These are phyloP conservation scores for Russula griseocarnosa DNA, from an alignment of 768 basidiomycete genomes.

Conservation along the genomic window DNA sequence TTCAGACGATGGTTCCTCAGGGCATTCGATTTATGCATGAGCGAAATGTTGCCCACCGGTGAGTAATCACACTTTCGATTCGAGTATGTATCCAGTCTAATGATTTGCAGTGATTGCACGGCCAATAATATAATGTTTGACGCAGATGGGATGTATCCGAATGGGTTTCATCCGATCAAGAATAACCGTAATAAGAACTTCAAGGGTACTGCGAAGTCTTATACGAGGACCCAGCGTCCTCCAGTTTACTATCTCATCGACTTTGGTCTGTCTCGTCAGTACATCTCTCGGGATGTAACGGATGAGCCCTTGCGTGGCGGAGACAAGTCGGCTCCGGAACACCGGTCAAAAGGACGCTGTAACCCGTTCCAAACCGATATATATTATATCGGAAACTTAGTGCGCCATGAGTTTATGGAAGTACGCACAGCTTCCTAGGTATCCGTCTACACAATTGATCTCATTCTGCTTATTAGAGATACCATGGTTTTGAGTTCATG, in stretches of 20 bases:
- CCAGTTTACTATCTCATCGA: conserved; percentile 33
- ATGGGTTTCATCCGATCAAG: conserved; percentile 33
- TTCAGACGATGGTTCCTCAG: conserved; percentile 12
- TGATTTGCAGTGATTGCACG: conserved; percentile 18
- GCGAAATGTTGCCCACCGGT: conserved; percentile 33
- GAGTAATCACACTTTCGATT: conserved; percentile 26
- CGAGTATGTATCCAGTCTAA: background rate
- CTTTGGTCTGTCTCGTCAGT: conserved; percentile 32
- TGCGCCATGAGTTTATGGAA: conserved; percentile 32
- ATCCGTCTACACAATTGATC: background rate
- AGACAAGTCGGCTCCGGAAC: conserved; percentile 42
- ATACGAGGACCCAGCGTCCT: conserved; percentile 31
- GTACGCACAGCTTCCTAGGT: conserved; percentile 26
- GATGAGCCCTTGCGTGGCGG: conserved; percentile 39
- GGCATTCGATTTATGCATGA: conserved; percentile 32
- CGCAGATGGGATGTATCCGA: conserved; percentile 30
- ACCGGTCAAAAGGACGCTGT: conserved; percentile 23
- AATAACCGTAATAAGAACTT: conserved; percentile 28
- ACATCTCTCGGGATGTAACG: conserved; percentile 31
- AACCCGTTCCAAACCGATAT: conserved; percentile 39
- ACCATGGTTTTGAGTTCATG: conserved; percentile 31
- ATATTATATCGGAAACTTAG: conserved; percentile 37
- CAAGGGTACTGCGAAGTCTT: conserved; percentile 28
- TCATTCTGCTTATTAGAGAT: conserved; percentile 24
- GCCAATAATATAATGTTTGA: conserved; percentile 33